Conservation (phyloP, 1,284 basidiomycete genomes). For the Chalciporus sp. region DNA sequence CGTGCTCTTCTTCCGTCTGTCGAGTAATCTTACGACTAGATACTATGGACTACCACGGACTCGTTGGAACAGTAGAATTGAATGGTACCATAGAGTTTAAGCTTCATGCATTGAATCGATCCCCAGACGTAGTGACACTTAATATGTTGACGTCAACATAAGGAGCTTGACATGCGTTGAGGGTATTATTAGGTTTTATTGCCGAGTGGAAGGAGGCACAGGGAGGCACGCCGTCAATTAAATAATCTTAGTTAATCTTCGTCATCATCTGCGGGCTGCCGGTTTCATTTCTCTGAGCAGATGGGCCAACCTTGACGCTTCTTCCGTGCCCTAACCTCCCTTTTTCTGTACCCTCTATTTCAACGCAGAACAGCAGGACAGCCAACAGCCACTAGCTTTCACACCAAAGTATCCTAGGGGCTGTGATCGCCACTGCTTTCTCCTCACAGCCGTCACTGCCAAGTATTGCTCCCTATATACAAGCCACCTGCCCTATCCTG, state of each 20-base stretch:
- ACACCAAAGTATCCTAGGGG: not conserved
- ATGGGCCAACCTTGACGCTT: not conserved
- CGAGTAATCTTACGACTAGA: not conserved
- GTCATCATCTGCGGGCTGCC: no score
- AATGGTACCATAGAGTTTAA: no score
- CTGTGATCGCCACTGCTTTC: not conserved
- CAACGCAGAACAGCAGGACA: not conserved
- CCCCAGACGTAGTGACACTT: no score
- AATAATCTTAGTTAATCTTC: no score
- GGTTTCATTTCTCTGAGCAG: not conserved
- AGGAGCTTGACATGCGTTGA: no score
- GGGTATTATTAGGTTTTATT: no score
- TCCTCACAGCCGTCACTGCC: not conserved
- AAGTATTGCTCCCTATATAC: not conserved
- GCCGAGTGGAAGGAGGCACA: no score
- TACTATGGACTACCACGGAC: not conserved
- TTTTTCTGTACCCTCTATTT: not conserved
- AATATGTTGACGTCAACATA: no score
- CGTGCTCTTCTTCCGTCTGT: no score
- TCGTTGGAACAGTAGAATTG: not conserved
- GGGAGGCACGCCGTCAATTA: no score
- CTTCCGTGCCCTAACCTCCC: slow-evolving; percentile 1
- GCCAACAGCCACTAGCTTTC: not conserved
- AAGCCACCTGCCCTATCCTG: slow-evolving; percentile 7
- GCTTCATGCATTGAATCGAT: no score